phyloP scores from a whole-genome alignment of 1,139 yeast species.

The Geotrichum restrictum region DNA sequence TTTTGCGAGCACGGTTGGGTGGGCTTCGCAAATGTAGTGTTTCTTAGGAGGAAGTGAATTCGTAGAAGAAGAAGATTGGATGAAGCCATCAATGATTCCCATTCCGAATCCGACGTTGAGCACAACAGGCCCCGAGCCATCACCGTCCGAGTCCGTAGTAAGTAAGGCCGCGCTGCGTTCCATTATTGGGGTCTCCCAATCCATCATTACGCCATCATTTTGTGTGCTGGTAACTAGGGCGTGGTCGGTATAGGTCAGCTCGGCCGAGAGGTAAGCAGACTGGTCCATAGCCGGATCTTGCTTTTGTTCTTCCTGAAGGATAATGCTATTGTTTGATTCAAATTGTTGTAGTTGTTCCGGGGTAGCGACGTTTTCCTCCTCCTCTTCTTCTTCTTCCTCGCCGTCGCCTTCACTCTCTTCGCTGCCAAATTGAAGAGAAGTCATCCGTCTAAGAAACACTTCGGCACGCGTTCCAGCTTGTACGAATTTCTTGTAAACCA shows the following conservation, averaged over 20 bases:
- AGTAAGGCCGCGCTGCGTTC: constrained; percentile 63
- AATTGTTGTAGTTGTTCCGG: too few relatives aligned
- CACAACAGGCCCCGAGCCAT: constrained; percentile 47
- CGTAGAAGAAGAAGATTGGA: too few relatives aligned
- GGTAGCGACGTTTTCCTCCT: too few relatives aligned
- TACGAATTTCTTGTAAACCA: constrained; percentile 53
- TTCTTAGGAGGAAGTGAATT: constrained; percentile 51
- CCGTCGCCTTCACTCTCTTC: constrained; percentile 36
- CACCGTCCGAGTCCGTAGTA: constrained; percentile 20
- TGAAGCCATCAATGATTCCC: constrained; percentile 87
- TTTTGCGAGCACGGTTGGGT: constrained; percentile 78
- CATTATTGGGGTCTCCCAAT: constrained; percentile 89
- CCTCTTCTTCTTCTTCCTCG: constrained; percentile 23
- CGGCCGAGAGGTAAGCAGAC: constrained; percentile 58
- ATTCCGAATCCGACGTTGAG: constrained; percentile 92
- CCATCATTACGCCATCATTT: constrained; percentile 96
- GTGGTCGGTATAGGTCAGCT: constrained; percentile 65
- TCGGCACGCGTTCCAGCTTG: constrained; percentile 93
- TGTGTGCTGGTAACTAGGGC: constrained; percentile 68
- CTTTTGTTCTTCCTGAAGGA: too few relatives aligned
- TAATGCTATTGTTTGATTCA: too few relatives aligned
- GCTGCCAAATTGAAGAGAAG: constrained; percentile 50
- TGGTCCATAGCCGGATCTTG: constrained; percentile 45
- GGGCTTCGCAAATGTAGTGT: constrained; percentile 92
- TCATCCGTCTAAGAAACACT: constrained; percentile 66